Base-by-base conservation (phyloP, 140 eudicot genomes). In the Cichorium intybus region DNA sequence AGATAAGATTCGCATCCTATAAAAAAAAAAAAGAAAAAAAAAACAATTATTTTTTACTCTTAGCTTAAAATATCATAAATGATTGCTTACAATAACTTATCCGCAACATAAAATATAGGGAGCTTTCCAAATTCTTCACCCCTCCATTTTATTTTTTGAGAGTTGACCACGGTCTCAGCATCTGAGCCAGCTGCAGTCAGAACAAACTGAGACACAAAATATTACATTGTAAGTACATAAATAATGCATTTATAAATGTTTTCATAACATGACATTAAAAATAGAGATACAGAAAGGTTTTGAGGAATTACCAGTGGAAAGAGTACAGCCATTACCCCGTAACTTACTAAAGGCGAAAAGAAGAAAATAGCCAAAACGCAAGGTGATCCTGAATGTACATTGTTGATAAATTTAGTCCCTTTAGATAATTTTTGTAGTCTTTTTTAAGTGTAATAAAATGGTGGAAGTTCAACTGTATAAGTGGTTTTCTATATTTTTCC, bases 111-210 rank as follows among this genome's bases (percentile, higher is more conserved):
- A 73, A 93, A 93, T 79, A 88, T 82, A 0, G 99, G 99, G 61
- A 93, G 80, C 72, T 89, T 85, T 78, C 94, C 86, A 65, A 93
- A 72, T 75, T 84, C 94, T 64, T 72, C 77, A 41, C 85, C 87
- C 43, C 46, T 64, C 97, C 97, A 88, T 66, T 81, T 81, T 31
- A 29, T 75, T 80, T 89, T 84, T 27, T 77, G 83, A 72, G 69
- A 70, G 54, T 77, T 66, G 22, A 88, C 67, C 2, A 86, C 80
- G 10, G 79, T 75, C 48, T 93, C 96, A 46, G 90, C 95, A 70
- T 88, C 93, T 39, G 99, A 83, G 59, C 97, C 97, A 26, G 99
- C 87, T 70, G 99, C 97, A 34, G 97, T 82, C 80, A 93, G 70
- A 76, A 93, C 99, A 72, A 93, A 93, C 99, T 93, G 73, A 35